Evolutionary conservation across 2,329 filamentous ascomycete species (phyloP), one percentile per base, ranked within the genome.

Genomic region (Dothideomycetidae sp.): DNA sequence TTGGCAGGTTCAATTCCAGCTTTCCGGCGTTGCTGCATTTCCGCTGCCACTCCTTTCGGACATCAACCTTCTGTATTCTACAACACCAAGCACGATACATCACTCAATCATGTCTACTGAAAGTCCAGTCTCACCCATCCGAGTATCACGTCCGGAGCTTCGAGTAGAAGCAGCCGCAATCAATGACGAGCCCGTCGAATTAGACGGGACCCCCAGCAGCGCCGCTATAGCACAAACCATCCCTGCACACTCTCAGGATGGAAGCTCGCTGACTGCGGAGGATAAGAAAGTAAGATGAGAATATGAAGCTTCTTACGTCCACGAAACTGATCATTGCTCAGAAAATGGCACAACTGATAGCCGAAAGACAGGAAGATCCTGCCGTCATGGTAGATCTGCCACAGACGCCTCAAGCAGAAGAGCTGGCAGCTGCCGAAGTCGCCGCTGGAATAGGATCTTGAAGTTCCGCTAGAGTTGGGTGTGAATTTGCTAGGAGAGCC

Each of bases 331-430:
- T n/a, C n/a, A n/a, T 32, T 9, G 21, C 36, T 14, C 11, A 63
- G 60, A 58, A 57, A 43, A 50, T 61, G 19, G 54, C 53, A 2
- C 50, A 53, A 4, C 51, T 63, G 10, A 51, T 62, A 1, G 48
- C 53, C 0, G 48, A 50, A 7, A 50, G 61, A 3, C 54, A 56
- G 15, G 53, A 52, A 29, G 60, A 66, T 41, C 59, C 62, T 0
- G 56, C 61, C 14, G 62, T 67, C 2, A 51, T 67, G 30, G 60
- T 64, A 4, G 59, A 66, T 46, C 49, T 66, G 10, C 62, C 63
- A 1, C 45, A 53, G 28, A 57, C 55, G 10, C 62, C 63, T 16
- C 58, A 55, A 1, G 58, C 63, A 0, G 61, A 63, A 31, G 62
- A 65, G 43, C 54, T 66, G 2, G 57, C 59, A 38, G 54, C 34